phyloP scores from a whole-genome alignment of 73 alveolate genomes.

The Effrenium voratum region DNA sequence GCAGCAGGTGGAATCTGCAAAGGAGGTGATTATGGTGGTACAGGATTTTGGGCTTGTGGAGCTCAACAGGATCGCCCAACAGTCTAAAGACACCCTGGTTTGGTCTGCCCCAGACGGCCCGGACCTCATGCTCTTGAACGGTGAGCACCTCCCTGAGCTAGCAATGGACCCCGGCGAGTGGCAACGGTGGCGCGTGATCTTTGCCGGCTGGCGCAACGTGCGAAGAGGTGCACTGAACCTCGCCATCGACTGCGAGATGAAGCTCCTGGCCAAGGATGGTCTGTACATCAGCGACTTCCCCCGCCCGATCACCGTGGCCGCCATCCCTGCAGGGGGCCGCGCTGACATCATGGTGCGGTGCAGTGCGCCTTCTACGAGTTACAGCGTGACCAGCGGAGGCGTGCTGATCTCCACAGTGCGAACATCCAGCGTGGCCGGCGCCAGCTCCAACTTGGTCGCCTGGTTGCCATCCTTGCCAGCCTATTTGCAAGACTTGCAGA shows the following conservation, averaged over 20 bases:
- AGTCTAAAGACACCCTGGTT: neutral
- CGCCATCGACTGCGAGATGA: slow-evolving; percentile 51
- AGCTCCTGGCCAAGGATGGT: slow-evolving; percentile 56
- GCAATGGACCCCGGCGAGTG: slow-evolving; percentile 18
- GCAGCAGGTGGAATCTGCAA: slow-evolving; percentile 8
- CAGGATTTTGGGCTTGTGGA: slow-evolving; percentile 12
- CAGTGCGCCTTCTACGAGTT: neutral
- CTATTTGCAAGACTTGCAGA: too few species aligned
- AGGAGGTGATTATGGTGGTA: slow-evolving; percentile 46
- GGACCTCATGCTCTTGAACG: neutral
- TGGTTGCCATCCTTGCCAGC: too few species aligned
- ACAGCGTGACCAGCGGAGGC: slow-evolving; percentile 37
- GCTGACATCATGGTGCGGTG: slow-evolving; percentile 66
- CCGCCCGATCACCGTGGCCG: neutral
- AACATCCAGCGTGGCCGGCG: too few species aligned
- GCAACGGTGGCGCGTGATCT: slow-evolving; percentile 36
- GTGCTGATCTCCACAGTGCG: neutral
- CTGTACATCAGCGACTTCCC: slow-evolving; percentile 78
- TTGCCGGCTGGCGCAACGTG: slow-evolving; percentile 43
- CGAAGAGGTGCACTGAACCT: slow-evolving; percentile 2
- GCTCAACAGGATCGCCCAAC: slow-evolving; percentile 11
- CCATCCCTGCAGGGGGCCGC: slow-evolving; percentile 67
- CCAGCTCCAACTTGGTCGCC: too few species aligned
- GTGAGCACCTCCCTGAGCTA: slow-evolving; percentile 15
- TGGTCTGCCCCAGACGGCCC: too few species aligned